Evolutionary conservation across 257 asterid species (phyloP).

Genomic region (Scutellaria barbata): DNA sequence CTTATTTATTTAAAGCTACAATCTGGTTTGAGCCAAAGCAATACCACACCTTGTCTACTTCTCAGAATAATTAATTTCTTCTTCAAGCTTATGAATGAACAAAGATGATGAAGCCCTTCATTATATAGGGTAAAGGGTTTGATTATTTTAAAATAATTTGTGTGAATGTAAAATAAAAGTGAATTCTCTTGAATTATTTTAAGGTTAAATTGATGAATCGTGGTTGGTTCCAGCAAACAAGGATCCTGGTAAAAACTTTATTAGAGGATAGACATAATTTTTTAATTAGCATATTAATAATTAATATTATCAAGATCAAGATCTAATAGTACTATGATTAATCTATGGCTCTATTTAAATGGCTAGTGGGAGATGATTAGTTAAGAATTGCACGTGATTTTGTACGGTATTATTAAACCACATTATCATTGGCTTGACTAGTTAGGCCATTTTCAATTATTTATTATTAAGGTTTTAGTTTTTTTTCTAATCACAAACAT

Average conservation of each 20-base stretch:
- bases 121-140: too few relatives aligned
- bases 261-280: constrained; percentile 2
- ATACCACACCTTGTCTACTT: constrained; percentile 56
- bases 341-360: neutral
- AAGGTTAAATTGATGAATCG: neutral
- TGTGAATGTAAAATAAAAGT: neutral
- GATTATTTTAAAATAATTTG: too few relatives aligned
- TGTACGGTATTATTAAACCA: constrained; percentile 12
- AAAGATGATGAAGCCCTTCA: constrained; percentile 6
- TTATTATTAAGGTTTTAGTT: too few relatives aligned
- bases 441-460: too few relatives aligned
- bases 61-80: constrained; percentile 24
- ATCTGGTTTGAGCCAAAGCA: constrained; percentile 44
- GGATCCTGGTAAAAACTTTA: constrained; percentile 2
- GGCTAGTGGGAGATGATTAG: neutral
- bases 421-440: too few relatives aligned
- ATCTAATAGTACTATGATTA: constrained; percentile 18
- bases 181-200: neutral
- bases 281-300: neutral
- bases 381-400: constrained; percentile 22
- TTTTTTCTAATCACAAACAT: too few relatives aligned
- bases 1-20: neutral
- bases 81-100: constrained; percentile 4
- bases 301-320: constrained; percentile 33
- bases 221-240: constrained; percentile 21